Evolutionary conservation across 75 land plant species (phyloP).

Genomic region (Larix kaempferi): DNA sequence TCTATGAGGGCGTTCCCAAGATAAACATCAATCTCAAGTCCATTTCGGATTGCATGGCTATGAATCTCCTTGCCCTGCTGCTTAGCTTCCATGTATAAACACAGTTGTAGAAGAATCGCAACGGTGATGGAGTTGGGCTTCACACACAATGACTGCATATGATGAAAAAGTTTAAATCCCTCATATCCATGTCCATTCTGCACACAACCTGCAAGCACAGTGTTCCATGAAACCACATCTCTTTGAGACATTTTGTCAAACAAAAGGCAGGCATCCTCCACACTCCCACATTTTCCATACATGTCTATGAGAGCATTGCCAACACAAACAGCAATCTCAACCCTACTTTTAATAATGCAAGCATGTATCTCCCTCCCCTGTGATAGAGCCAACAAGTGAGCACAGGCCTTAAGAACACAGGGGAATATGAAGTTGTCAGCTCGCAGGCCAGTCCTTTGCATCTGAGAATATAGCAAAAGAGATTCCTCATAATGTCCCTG

Average conservation of each 20-base stretch:
- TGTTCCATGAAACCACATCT: constrained; percentile 64
- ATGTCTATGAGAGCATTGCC: constrained; percentile 38
- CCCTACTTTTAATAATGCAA: not conserved
- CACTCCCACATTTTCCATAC: constrained; percentile 50
- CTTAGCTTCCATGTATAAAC: constrained; percentile 26
- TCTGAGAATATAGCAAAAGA: not conserved
- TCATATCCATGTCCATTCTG: constrained; percentile 35
- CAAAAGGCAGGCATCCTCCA: constrained; percentile 27
- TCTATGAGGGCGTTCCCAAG: too few relatives aligned
- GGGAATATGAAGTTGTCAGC: not conserved
- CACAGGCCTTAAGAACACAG: constrained; percentile 21
- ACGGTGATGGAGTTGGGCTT: constrained; percentile 34
- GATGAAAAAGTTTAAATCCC: constrained; percentile 41
- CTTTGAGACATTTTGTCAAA: constrained; percentile 31
- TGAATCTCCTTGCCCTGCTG: not conserved
- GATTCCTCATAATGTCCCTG: too few relatives aligned
- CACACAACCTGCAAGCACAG: constrained; percentile 69
- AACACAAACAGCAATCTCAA: not conserved
- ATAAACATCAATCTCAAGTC: not conserved
- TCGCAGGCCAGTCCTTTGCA: not conserved
- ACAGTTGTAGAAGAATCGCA: constrained; percentile 24
- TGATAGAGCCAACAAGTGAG: not conserved
- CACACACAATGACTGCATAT: constrained; percentile 17
- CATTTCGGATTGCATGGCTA: not conserved
- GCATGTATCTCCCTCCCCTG: constrained; percentile 19